phyloP scores from a whole-genome alignment of 768 basidiomycete species.

The Sarcomyxa edulis region DNA sequence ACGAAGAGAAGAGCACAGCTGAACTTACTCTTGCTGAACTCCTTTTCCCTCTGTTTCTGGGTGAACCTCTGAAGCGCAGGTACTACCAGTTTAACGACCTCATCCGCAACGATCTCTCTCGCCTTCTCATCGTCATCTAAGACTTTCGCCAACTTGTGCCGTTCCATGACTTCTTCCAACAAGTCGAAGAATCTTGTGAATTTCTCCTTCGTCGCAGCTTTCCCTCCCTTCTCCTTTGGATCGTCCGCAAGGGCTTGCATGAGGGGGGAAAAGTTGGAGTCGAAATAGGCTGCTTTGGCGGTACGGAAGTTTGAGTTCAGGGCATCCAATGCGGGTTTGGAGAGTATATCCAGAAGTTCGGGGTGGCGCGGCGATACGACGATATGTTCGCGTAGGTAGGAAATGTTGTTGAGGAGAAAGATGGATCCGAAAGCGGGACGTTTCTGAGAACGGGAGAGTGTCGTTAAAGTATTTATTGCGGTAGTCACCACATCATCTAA shows the following conservation, averaged over 20 bases:
- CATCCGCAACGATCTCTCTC: constrained; percentile 58
- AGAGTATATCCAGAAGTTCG: constrained; percentile 44
- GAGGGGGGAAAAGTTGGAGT: constrained; percentile 74
- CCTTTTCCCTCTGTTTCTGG: constrained; percentile 72
- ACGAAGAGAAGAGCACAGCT: constrained; percentile 1
- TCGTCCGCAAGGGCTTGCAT: constrained; percentile 65
- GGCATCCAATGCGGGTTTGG: constrained; percentile 54
- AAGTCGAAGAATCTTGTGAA: constrained; percentile 79
- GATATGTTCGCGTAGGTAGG: constrained; percentile 60
- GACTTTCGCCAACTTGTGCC: constrained; percentile 64
- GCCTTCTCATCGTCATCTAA: constrained; percentile 66
- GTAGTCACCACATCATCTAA: constrained; percentile 75
- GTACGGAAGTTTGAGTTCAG: constrained; percentile 71
- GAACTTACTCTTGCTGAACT: constrained; percentile 76
- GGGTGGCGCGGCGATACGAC: constrained; percentile 46
- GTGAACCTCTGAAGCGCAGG: constrained; percentile 71
- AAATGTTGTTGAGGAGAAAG: constrained; percentile 76
- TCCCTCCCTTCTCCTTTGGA: constrained; percentile 52
- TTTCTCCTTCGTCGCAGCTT: constrained; percentile 72
- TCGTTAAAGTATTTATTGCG: constrained; percentile 51
- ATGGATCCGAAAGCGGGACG: constrained; percentile 68
- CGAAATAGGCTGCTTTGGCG: constrained; percentile 81
- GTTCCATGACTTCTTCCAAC: constrained; percentile 73
- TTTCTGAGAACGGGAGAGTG: constrained; percentile 53
- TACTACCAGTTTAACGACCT: constrained; percentile 72